phyloP scores from a whole-genome alignment of 164 flowering plant species.

The Sextonia rubra region DNA sequence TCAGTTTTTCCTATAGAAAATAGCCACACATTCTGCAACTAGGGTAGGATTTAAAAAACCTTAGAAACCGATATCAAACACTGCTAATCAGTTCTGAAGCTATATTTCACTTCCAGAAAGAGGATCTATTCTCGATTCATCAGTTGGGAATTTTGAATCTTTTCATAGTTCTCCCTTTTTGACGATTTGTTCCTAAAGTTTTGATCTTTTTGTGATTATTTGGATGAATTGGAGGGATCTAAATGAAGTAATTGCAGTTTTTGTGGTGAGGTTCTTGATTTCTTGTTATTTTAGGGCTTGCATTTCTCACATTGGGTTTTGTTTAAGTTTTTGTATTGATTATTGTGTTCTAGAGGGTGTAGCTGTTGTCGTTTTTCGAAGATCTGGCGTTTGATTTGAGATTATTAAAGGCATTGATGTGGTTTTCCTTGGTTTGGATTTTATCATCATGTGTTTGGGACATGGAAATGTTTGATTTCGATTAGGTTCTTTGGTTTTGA shows the following conservation, averaged over 20 bases:
- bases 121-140: too few species aligned
- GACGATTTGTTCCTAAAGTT: neutral
- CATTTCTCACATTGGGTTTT: neutral
- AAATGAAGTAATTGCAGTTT: neutral
- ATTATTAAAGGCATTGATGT: too few species aligned
- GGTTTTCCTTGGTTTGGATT: neutral
- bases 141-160: too few species aligned
- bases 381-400: neutral
- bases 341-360: too few species aligned
- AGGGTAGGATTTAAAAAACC: too few species aligned
- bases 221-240: conserved; percentile 7
- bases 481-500: too few species aligned
- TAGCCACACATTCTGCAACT: too few species aligned
- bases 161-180: too few species aligned
- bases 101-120: neutral
- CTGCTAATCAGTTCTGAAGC: too few species aligned
- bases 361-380: too few species aligned
- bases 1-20: too few species aligned
- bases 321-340: neutral
- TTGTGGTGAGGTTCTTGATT: neutral
- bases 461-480: too few species aligned
- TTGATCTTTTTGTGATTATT: neutral
- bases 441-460: neutral
- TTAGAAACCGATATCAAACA: neutral
- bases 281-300: neutral